Conservation (phyloP, 108 stramenopile genomes). For the Cyclotella kingstonii region DNA sequence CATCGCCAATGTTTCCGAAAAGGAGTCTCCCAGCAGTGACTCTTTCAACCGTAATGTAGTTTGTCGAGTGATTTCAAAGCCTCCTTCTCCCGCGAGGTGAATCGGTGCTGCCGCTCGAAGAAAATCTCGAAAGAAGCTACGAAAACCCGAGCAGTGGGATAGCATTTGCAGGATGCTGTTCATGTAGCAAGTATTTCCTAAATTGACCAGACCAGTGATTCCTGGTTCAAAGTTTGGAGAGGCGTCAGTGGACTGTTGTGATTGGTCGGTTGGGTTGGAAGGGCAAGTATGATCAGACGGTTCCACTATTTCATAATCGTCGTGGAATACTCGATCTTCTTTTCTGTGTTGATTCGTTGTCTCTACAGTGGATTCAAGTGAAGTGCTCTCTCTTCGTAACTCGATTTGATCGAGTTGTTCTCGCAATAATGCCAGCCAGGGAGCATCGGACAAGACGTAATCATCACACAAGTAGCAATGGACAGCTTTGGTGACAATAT, state of each 20-base stretch:
- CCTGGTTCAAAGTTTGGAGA: constrained; percentile 38
- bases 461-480: constrained; percentile 51
- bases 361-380: constrained; percentile 1
- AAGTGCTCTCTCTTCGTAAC: constrained; percentile 10
- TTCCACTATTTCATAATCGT: constrained; percentile 36
- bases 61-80: constrained; percentile 22
- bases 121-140: constrained; percentile 38
- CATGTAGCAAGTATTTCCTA: constrained; percentile 90
- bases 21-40: constrained; percentile 28
- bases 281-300: not conserved
- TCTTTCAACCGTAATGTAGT: constrained; percentile 34
- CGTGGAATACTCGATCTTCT: constrained; percentile 1
- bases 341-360: constrained; percentile 9
- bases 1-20: constrained; percentile 36
- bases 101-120: constrained; percentile 34
- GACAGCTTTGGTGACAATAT: constrained; percentile 40
- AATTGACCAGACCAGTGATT: constrained; percentile 69
- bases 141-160: constrained; percentile 46
- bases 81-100: constrained; percentile 33
- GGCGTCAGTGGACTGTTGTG: constrained; percentile 1
- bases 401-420: constrained; percentile 30
- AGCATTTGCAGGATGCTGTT: constrained; percentile 75
- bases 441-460: constrained; percentile 42
- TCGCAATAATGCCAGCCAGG: constrained; percentile 35
- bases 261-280: not conserved